Conservation (phyloP, 352 stramenopile species). For the Phytopythium vexans region DNA sequence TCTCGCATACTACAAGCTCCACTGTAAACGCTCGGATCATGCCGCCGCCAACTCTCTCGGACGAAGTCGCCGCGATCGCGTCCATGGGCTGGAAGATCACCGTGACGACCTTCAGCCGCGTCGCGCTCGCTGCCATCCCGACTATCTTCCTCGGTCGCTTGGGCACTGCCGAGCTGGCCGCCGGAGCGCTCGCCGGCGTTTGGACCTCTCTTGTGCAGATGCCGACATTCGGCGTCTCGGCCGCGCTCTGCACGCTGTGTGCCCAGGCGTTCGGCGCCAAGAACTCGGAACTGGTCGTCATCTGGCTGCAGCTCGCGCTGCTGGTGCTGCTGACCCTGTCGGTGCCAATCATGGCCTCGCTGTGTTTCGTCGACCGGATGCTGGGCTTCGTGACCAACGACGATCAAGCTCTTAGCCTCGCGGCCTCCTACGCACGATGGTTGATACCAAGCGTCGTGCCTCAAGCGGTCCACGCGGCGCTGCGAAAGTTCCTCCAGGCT, state of each 20-base stretch:
- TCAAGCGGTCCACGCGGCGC: slow-evolving; percentile 61
- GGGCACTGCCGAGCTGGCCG: slow-evolving; percentile 68
- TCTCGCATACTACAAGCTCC: too few species aligned
- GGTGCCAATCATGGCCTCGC: slow-evolving; percentile 73
- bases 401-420: slow-evolving; percentile 48
- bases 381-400: slow-evolving; percentile 70
- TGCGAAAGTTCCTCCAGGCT: slow-evolving; percentile 77
- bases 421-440: slow-evolving; percentile 56
- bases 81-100: slow-evolving; percentile 84
- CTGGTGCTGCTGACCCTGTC: slow-evolving; percentile 65
- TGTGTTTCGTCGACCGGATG: slow-evolving; percentile 77
- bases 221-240: slow-evolving; percentile 72
- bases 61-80: slow-evolving; percentile 69
- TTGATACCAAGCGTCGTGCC: slow-evolving; percentile 62
- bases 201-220: slow-evolving; percentile 81
- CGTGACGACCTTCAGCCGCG: slow-evolving; percentile 74
- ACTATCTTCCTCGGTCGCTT: slow-evolving; percentile 79
- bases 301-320: slow-evolving; percentile 77
- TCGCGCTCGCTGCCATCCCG: slow-evolving; percentile 74
- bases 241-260: slow-evolving; percentile 76
- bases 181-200: slow-evolving; percentile 65
- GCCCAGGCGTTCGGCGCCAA: slow-evolving; percentile 76
- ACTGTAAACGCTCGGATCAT: too few species aligned
- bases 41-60: slow-evolving; percentile 26
- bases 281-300: slow-evolving; percentile 72